Conservation (phyloP, 2,329 filamentous ascomycete species). For the Alternaria sp. region DNA sequence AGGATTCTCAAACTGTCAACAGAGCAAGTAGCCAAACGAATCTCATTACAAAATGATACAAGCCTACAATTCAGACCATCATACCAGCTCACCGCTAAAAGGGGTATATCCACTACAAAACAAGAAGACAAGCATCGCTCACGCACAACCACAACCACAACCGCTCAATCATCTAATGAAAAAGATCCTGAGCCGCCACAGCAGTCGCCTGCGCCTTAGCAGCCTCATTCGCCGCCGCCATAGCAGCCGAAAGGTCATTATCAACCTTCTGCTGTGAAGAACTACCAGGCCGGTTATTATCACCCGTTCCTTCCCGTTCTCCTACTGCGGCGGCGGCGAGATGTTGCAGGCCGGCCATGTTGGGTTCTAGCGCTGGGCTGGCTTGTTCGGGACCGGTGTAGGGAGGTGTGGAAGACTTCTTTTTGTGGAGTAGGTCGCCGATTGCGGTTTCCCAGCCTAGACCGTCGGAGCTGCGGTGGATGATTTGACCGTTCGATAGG, state of each 20-base stretch:
- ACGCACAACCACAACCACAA: neutral
- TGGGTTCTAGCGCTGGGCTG: slow-evolving; percentile 36
- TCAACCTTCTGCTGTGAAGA: slow-evolving; percentile 31
- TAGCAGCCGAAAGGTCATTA: slow-evolving; percentile 45
- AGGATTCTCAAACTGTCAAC: too few species aligned
- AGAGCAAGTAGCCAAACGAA: neutral
- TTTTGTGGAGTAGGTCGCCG: slow-evolving; percentile 39
- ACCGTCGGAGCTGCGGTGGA: slow-evolving; percentile 37
- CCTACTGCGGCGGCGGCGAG: slow-evolving; percentile 48
- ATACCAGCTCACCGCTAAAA: neutral
- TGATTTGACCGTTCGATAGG: slow-evolving; percentile 39
- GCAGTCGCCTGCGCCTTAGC: slow-evolving; percentile 37
- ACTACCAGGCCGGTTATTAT: slow-evolving; percentile 13
- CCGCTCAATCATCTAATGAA: neutral
- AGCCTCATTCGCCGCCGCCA: slow-evolving; percentile 42
- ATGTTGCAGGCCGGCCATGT: slow-evolving; percentile 48
- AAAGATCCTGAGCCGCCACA: slow-evolving; percentile 35
- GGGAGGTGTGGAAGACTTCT: slow-evolving; percentile 30
- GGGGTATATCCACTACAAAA: slow-evolving; percentile 3
- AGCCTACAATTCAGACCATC: neutral
- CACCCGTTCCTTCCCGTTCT: slow-evolving; percentile 37
- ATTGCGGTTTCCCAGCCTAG: slow-evolving; percentile 46
- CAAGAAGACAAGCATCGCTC: neutral
- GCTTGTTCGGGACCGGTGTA: slow-evolving; percentile 31
- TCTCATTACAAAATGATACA: neutral